Base-by-base conservation (phyloP, 805 yeast species). In the Teunomyces kruisii region DNA sequence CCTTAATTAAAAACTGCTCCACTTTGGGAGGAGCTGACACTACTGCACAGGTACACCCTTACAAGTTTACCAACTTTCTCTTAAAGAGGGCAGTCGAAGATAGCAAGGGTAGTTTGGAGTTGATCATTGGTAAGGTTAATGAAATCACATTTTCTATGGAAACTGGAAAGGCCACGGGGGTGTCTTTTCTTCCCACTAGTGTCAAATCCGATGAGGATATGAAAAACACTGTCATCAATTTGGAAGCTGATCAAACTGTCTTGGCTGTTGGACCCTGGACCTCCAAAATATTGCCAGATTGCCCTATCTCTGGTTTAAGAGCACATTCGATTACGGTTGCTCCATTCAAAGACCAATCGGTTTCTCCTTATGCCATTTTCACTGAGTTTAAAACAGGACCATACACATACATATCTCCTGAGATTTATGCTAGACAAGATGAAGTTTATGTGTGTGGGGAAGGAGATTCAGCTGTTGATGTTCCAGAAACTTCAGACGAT, bases 381-480 rank as follows among this genome's bases (percentile, higher is more conserved):
- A 89, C 98, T 6, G 98, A 94, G 65, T 74, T 92, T 49, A 83
- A 83, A 58, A 71, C 88, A n/a, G 80, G 78, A n/a, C 71, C 76
- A 16, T 72, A 73, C 35, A 76, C 81, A 37, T 86, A 83, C 64
- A 91, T 88, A 17, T 81, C 95, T 2, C 99, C 99, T 0, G 99
- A 92, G 62, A 82, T 94, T 50, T 92, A 92, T 64, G 96, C 98
- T 7, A 79, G 99, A 62, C 85, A 83, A 57, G 97, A 92, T 66
- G 99, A 94, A 65, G 94, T 92, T 33, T 92, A 91, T 58, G 94
- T 94, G 1, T 92, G 98, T 68, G 98, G 99, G 37, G 99, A 94
- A 66, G 96, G 97, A 38, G 97, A 90, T 59, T 83, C 95, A 1
- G 77, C 86, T 15, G 96, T 87, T 19, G 91, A 87, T 44, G 80